phyloP scores from a whole-genome alignment of 2,329 filamentous ascomycete species.

The Sphaerulina musiva region DNA sequence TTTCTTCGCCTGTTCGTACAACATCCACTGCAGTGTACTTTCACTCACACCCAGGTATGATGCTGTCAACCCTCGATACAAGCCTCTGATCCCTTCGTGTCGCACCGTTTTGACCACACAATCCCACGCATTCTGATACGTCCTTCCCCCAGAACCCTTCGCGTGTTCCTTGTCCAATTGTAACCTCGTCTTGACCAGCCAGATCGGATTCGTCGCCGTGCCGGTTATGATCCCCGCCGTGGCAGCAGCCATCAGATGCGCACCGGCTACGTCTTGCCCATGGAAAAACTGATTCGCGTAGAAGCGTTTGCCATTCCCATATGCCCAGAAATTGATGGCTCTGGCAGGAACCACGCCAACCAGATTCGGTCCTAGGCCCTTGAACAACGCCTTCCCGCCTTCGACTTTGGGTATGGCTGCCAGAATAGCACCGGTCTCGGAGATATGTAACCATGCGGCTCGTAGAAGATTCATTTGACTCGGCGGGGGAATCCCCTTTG shows the following conservation, averaged over 20 bases:
- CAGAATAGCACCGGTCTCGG: slow-evolving; percentile 81
- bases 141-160: slow-evolving; percentile 49
- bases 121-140: slow-evolving; percentile 82
- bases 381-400: slow-evolving; percentile 83
- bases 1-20: slow-evolving; percentile 88
- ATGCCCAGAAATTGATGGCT: slow-evolving; percentile 89
- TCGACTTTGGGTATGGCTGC: slow-evolving; percentile 72
- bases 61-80: slow-evolving; percentile 87
- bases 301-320: slow-evolving; percentile 82
- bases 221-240: slow-evolving; percentile 77
- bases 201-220: slow-evolving; percentile 91
- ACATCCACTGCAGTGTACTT: slow-evolving; percentile 84
- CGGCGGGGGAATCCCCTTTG: slow-evolving; percentile 49
- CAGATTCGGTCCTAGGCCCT: slow-evolving; percentile 84
- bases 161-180: slow-evolving; percentile 84
- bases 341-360: slow-evolving; percentile 83
- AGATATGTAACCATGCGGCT: slow-evolving; percentile 65
- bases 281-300: slow-evolving; percentile 69
- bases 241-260: slow-evolving; percentile 71
- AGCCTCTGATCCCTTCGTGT: slow-evolving; percentile 69
- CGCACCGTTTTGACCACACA: slow-evolving; percentile 76
- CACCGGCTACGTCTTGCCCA: slow-evolving; percentile 62
- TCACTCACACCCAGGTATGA: slow-evolving; percentile 88
- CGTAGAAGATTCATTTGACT: slow-evolving; percentile 58
- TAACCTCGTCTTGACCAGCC: slow-evolving; percentile 88